phyloP scores from a whole-genome alignment of 2,329 filamentous ascomycete genomes.

The Aspergillus clavatus region DNA sequence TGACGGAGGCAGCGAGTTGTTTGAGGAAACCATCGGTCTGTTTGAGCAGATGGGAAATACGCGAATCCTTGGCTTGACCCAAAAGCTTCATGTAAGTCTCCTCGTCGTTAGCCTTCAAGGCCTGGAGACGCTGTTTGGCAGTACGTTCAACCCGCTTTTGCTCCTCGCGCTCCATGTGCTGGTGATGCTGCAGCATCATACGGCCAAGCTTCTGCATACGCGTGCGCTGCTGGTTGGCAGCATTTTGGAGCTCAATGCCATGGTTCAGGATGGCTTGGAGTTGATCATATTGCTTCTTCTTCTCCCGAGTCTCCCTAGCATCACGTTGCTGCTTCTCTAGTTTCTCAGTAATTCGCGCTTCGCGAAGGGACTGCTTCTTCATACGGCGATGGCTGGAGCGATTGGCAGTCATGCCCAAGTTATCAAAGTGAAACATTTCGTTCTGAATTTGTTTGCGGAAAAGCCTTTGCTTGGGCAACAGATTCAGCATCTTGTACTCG shows the following conservation, averaged over 20 bases:
- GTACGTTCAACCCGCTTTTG: slow-evolving; percentile 97
- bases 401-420: slow-evolving; percentile 95
- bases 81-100: slow-evolving; percentile 97
- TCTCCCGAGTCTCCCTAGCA: slow-evolving; percentile 90
- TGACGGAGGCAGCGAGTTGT: slow-evolving; percentile 90
- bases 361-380: slow-evolving; percentile 94
- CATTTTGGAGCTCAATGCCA: slow-evolving; percentile 68
- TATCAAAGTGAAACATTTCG: slow-evolving; percentile 93
- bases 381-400: slow-evolving; percentile 82
- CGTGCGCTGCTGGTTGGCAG: slow-evolving; percentile 61
- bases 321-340: slow-evolving; percentile 98
- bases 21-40: slow-evolving; percentile 97
- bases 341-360: slow-evolving; percentile 96
- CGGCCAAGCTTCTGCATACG: slow-evolving; percentile 83
- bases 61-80: slow-evolving; percentile 97
- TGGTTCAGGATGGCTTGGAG: slow-evolving; percentile 81
- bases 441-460: slow-evolving; percentile 82
- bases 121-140: slow-evolving; percentile 98
- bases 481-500: slow-evolving; percentile 83
- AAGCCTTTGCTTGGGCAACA: slow-evolving; percentile 83
- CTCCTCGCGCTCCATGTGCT: slow-evolving; percentile 97
- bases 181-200: slow-evolving; percentile 83
- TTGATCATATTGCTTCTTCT: slow-evolving; percentile 94
- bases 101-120: slow-evolving; percentile 97
- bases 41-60: slow-evolving; percentile 93